Base-by-base conservation (phyloP, 2,329 filamentous ascomycete species). In the Kalaharituber pfeilii region DNA sequence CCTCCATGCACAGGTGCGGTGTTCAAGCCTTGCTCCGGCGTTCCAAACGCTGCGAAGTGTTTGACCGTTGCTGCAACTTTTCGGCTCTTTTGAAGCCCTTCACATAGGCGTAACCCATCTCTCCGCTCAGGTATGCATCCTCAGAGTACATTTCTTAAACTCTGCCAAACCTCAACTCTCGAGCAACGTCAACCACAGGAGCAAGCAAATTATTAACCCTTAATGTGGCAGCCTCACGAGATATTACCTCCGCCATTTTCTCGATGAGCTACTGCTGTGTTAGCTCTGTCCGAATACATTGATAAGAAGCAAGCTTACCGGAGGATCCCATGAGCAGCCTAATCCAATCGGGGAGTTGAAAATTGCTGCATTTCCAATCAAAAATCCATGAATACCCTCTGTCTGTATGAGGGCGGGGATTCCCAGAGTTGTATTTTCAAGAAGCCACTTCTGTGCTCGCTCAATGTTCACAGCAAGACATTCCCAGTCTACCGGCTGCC, bases 321-420 rank as follows among this genome's bases (percentile, higher is more conserved):
- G 72, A 0, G 75, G 75, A 64, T 86, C 83, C 70, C 80, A 86
- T 0, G 81, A 81, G 63, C 80, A 84, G 15, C 77, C 82, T 52
- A 82, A 77, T 6, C 72, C 82, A 60, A 86, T 85, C 0, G 83
- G 82, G 1, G 80, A 84, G 67, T 86, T 86, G 71, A 86, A 87
- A 56, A 86, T 83, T 1, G 83, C 86, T 2, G 81, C 82, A 65
- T 86, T 86, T 8, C 76, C 75, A 44, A 81, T 75, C 28, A 85
- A 70, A 60, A 86, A 79, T 1, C 82, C 83, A 62, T 86, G 82
- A 45, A 86, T 81, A 60, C 59, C 81, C 67, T 87, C 83, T 2
- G 77, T 82, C 66, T 86, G 83, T 13, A 83, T 78, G 60, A 85
- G 74, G 1, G 82, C 78, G 5, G 83, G 83, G 52, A 86, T 86